Evolutionary conservation across 2,329 filamentous ascomycete genomes (phyloP), one percentile per base, ranked within the genome.

Genomic region (Chrysosphaeria jannelii): DNA sequence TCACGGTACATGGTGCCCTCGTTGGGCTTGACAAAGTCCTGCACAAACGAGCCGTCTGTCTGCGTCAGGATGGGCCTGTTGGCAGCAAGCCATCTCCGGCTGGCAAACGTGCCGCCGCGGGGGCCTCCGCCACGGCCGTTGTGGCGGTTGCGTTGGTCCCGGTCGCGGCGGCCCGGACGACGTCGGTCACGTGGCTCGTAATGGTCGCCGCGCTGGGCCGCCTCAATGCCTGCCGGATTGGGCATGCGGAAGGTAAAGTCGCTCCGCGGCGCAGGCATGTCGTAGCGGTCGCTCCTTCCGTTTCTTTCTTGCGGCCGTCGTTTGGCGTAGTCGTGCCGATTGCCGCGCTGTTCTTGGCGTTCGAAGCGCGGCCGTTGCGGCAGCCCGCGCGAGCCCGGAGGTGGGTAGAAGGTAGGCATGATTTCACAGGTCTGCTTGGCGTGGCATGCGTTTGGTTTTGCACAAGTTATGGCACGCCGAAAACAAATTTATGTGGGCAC

Each of bases 241-340:
- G 57, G 48, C 20, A 51, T 40, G 5, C 52, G 51, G 28, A 63
- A 64, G 1, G 51, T 55, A 34, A 64, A 64, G 23, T 61, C 54
- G 18, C 54, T 38, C 23, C 44, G 45, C 8, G 48, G 47, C 5
- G 43, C n/a, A n/a, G n/a, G n/a, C n/a, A n/a, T n/a, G n/a, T n/a
- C n/a, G n/a, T n/a, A n/a, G n/a, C n/a, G n/a, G n/a, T n/a, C n/a
- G n/a, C n/a, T n/a, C n/a, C n/a, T n/a, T n/a, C n/a, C n/a, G n/a
- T n/a, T n/a, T n/a, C n/a, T n/a, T n/a, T n/a, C n/a, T n/a, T n/a
- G n/a, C n/a, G n/a, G n/a, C n/a, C n/a, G n/a, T n/a, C n/a, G n/a
- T n/a, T n/a, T n/a, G n/a, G n/a, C n/a, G n/a, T n/a, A n/a, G n/a
- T n/a, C n/a, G n/a, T n/a, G n/a, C n/a, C n/a, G n/a, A n/a, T n/a